Conservation (phyloP, 2,329 filamentous ascomycete species). For the Ophiostoma triangulosporum region DNA sequence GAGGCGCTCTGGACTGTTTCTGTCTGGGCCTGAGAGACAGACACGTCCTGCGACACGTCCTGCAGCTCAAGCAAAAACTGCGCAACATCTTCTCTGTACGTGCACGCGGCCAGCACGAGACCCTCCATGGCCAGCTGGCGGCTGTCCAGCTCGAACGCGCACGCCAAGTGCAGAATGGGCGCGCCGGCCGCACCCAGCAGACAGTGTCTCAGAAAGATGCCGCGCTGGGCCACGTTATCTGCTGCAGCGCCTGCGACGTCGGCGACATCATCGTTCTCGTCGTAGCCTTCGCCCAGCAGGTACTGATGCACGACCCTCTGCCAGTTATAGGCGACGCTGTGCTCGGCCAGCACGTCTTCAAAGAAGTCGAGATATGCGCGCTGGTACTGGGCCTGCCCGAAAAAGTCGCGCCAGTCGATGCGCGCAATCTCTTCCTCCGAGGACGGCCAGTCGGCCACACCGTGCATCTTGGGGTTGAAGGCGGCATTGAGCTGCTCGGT, state of each 20-base stretch:
- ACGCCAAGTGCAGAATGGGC: conserved; percentile 88
- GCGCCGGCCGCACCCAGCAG: conserved; percentile 47
- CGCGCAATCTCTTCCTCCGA: conserved; percentile 73
- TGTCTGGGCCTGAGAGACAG: neutral
- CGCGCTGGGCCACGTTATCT: neutral
- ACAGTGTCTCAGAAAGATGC: conserved; percentile 30
- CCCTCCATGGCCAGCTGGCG: conserved; percentile 84
- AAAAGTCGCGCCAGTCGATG: conserved; percentile 74
- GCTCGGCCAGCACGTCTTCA: conserved; percentile 70
- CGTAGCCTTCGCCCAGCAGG: conserved; percentile 42
- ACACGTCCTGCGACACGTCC: neutral
- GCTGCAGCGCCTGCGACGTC: neutral
- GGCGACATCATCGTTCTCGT: neutral
- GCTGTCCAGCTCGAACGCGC: conserved; percentile 77
- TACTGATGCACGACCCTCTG: conserved; percentile 62
- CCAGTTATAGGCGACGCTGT: conserved; percentile 67
- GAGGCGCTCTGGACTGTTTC: conserved; percentile 33
- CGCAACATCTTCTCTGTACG: conserved; percentile 31
- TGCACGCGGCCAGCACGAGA: conserved; percentile 49
- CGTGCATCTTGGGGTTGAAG: conserved; percentile 62
- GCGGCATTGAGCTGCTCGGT: conserved; percentile 60
- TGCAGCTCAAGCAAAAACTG: neutral
- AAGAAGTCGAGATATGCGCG: conserved; percentile 90
- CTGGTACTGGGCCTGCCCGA: conserved; percentile 72
- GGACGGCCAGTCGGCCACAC: conserved; percentile 67